Evolutionary conservation across 352 stramenopile genomes (phyloP).

Genomic region (Elongisporangium prolatum): DNA sequence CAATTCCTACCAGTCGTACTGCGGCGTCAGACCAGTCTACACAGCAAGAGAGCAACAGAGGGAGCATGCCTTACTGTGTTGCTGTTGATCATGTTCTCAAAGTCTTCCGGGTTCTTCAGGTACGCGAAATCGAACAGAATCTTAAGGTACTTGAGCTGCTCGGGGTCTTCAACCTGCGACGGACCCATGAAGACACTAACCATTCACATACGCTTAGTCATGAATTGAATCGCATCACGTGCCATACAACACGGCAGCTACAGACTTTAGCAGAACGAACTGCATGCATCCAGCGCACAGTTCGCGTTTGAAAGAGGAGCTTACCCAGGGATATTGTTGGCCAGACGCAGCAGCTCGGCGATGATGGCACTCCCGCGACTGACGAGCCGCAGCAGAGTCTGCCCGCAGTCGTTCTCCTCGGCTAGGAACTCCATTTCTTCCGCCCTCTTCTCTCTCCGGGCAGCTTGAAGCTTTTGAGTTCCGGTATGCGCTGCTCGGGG

Average conservation of each 20-base stretch:
- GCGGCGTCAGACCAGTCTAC: neutral
- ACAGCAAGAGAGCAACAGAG: slow-evolving; percentile 3
- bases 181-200: slow-evolving; percentile 79
- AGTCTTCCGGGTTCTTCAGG: slow-evolving; percentile 93
- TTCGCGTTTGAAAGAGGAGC: neutral
- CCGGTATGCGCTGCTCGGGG: neutral
- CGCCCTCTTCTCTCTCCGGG: neutral
- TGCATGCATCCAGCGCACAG: neutral
- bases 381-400: slow-evolving; percentile 92
- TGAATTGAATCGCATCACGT: neutral
- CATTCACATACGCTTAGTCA: neutral
- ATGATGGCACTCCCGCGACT: slow-evolving; percentile 90
- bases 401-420: slow-evolving; percentile 93
- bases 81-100: slow-evolving; percentile 91
- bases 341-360: slow-evolving; percentile 89
- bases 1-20: slow-evolving; percentile 38
- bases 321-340: slow-evolving; percentile 88
- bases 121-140: slow-evolving; percentile 96
- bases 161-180: slow-evolving; percentile 83
- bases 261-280: neutral
- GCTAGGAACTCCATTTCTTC: slow-evolving; percentile 81
- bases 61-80: slow-evolving; percentile 58
- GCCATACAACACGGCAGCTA: neutral
- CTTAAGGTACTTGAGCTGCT: slow-evolving; percentile 88
- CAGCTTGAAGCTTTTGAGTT: neutral